Evolutionary conservation across 1,284 basidiomycete species (phyloP).

Genomic region (Malassezia caprae): DNA sequence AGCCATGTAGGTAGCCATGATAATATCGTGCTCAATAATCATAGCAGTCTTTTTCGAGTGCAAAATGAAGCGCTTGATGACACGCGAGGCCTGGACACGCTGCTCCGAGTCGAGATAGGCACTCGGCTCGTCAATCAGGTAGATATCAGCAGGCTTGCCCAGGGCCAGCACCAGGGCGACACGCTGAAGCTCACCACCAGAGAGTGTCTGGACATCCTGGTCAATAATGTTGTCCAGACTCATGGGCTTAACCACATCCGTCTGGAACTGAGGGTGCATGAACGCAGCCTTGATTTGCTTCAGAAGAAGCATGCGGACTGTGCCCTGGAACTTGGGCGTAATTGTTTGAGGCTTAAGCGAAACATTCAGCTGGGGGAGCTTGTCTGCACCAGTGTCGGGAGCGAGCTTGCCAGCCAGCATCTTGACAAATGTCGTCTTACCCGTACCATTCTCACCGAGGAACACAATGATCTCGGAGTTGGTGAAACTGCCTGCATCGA

Average conservation of each 20-base stretch:
- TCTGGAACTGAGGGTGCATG: constrained; percentile 49
- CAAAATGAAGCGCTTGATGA: constrained; percentile 49
- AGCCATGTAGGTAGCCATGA: constrained; percentile 46
- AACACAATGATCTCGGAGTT: constrained; percentile 48
- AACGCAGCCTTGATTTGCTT: constrained; percentile 48
- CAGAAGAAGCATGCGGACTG: constrained; percentile 46
- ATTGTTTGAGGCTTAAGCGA: constrained; percentile 48
- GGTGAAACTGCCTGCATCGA: constrained; percentile 43
- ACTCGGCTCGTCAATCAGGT: constrained; percentile 47
- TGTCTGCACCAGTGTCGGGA: constrained; percentile 37
- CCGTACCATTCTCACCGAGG: constrained; percentile 47
- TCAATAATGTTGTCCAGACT: constrained; percentile 45
- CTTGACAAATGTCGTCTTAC: constrained; percentile 48
- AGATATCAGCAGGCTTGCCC: constrained; percentile 47
- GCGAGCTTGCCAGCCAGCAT: constrained; percentile 47
- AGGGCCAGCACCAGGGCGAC: constrained; percentile 45
- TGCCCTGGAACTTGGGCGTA: constrained; percentile 48
- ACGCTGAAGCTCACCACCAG: constrained; percentile 47
- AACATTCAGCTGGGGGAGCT: constrained; percentile 45
- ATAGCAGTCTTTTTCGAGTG: constrained; percentile 48
- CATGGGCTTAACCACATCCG: constrained; percentile 49
- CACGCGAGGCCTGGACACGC: constrained; percentile 46
- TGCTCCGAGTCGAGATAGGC: constrained; percentile 48
- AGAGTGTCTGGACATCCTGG: constrained; percentile 47
- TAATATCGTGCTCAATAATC: constrained; percentile 49